Evolutionary conservation across 1,139 yeast genomes (phyloP).

Genomic region (Yamadazyma friedrichii): DNA sequence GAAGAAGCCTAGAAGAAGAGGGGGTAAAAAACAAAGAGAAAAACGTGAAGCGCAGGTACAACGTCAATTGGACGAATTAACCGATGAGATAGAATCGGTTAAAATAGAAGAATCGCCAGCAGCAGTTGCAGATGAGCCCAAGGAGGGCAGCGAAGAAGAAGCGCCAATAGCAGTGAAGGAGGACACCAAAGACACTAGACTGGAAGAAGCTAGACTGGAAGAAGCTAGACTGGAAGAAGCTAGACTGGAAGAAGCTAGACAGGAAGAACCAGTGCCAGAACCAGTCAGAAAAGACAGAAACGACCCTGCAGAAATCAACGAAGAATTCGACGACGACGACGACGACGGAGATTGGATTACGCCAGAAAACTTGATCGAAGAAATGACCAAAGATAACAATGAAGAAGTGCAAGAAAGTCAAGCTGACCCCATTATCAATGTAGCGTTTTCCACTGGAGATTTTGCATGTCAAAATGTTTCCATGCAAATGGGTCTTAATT

Average conservation of each 20-base stretch:
- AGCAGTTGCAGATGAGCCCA: constrained; percentile 6
- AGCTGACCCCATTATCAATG: constrained; percentile 44
- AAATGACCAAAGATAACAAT: constrained; percentile 61
- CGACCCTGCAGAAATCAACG: constrained; percentile 29
- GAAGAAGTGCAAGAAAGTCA: constrained; percentile 33
- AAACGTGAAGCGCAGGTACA: constrained; percentile 44
- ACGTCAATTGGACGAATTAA: constrained; percentile 20
- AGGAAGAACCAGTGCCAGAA: constrained; percentile 28
- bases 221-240: constrained; percentile 8
- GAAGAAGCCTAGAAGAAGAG: constrained; percentile 57
- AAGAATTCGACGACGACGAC: constrained; percentile 55
- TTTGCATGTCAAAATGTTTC: constrained; percentile 97
- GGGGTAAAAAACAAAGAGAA: constrained; percentile 62
- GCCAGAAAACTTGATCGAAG: constrained; percentile 74
- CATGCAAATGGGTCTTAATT: constrained; percentile 81
- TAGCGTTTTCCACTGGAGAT: constrained; percentile 92
- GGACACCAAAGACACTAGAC: not conserved
- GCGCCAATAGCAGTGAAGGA: constrained; percentile 4
- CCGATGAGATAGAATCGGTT: constrained; percentile 6
- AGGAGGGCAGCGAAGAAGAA: no score
- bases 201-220: constrained; percentile 9
- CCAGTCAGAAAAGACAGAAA: no score
- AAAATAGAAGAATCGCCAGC: constrained; percentile 2
- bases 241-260: constrained; percentile 6
- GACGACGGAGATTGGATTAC: constrained; percentile 98